Evolutionary conservation across 106 monocot genomes (phyloP).

Genomic region (Dendrobium chrysotoxum): DNA sequence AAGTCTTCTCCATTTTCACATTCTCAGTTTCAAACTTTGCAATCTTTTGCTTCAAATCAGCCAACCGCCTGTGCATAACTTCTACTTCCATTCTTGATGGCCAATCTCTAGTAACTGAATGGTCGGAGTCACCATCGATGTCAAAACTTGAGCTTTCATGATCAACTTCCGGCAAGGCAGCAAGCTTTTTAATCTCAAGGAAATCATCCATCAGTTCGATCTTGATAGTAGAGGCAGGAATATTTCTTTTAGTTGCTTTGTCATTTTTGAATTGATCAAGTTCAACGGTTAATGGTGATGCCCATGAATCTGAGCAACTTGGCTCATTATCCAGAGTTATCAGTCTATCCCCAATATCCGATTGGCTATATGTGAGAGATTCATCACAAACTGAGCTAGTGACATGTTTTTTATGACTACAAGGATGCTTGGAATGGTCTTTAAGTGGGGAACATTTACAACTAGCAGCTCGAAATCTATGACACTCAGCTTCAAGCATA

Average conservation of each 20-base stretch:
- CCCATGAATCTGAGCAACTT: slow-evolving; percentile 26
- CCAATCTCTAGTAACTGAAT: not conserved
- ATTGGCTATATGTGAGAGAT: slow-evolving; percentile 19
- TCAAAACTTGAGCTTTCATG: slow-evolving; percentile 1
- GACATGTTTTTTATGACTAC: not conserved
- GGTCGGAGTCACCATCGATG: not conserved
- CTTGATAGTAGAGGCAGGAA: slow-evolving; percentile 10
- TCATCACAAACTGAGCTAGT: slow-evolving; percentile 13
- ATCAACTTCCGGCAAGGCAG: slow-evolving; percentile 19
- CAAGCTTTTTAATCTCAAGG: slow-evolving; percentile 41
- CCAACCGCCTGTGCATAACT: not conserved
- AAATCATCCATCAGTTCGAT: slow-evolving; percentile 44
- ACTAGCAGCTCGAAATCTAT: slow-evolving; percentile 14
- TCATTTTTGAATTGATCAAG: slow-evolving; percentile 36
- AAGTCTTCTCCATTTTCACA: slow-evolving; percentile 22
- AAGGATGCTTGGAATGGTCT: not conserved
- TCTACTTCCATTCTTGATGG: slow-evolving; percentile 5
- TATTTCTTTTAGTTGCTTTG: slow-evolving; percentile 14
- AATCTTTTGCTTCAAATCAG: slow-evolving; percentile 21
- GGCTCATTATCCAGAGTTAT: slow-evolving; percentile 14
- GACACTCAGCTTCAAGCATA: slow-evolving; percentile 63
- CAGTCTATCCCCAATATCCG: slow-evolving; percentile 8
- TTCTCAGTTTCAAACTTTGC: slow-evolving; percentile 18
- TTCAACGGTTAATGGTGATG: slow-evolving; percentile 29
- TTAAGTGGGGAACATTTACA: slow-evolving; percentile 16